Conservation (phyloP, 306 rosid genomes). For the Prunus dulcis region DNA sequence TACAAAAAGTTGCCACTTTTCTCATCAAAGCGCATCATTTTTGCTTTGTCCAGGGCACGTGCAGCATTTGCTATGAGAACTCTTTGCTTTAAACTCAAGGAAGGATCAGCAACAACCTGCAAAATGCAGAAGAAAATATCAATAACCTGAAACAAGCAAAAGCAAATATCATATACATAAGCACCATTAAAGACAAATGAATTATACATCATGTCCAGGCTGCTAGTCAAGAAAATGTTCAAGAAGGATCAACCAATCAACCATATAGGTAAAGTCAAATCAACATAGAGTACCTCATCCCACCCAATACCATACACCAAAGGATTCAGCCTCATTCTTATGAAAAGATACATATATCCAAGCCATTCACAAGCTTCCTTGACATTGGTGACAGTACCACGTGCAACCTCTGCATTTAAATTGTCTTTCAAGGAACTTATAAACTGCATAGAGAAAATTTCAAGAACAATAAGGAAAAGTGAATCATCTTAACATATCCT, state of each 20-base stretch:
- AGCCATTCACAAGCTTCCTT: conserved; percentile 99
- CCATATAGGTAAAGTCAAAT: neutral
- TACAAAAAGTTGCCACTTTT: conserved; percentile 96
- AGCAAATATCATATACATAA: conserved; percentile 15
- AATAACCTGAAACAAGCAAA: conserved; percentile 10
- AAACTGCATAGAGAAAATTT: conserved; percentile 50
- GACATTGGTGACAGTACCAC: conserved; percentile 95
- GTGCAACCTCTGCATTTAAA: conserved; percentile 94
- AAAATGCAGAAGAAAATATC: conserved; percentile 22
- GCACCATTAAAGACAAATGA: neutral
- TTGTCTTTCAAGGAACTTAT: conserved; percentile 93
- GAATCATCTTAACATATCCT: conserved; percentile 5
- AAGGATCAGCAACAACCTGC: conserved; percentile 91
- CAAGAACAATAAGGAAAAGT: neutral
- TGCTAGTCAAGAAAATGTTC: neutral
- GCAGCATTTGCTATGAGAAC: conserved; percentile 88
- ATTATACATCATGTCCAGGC: neutral
- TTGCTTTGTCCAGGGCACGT: conserved; percentile 90
- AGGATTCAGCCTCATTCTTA: conserved; percentile 96
- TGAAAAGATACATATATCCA: conserved; percentile 92
- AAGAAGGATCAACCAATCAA: neutral
- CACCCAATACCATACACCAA: conserved; percentile 88
- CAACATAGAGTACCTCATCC: conserved; percentile 70
- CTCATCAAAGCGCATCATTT: conserved; percentile 99
- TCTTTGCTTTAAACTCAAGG: conserved; percentile 82